Evolutionary conservation across 495 filamentous ascomycete species (phyloP), one percentile per base, ranked within the genome.

Genomic region (Penicillium samsonianum): DNA sequence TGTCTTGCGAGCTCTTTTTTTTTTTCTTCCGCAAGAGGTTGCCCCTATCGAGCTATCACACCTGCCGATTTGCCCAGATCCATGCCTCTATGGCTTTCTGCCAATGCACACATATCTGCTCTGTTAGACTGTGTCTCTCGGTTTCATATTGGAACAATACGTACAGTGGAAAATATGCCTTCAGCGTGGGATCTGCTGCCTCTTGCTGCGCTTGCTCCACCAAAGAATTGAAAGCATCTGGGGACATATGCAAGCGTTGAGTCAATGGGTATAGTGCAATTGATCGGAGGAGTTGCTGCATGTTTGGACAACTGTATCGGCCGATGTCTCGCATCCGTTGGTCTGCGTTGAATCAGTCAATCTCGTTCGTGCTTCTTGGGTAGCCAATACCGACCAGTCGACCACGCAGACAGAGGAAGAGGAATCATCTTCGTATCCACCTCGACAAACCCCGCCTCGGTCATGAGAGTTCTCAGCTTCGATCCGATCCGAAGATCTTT

Each of bases 121-220:
- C 25, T 23, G 65, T 71, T 55, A 72, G 69, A 23, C 42, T 28
- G 5, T 44, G 25, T 38, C 14, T 23, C 11, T 17, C 30, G 2
- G 2, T 26, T 11, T 40, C 0, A 8, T 17, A 9, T 50, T 17
- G 11, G 42, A 12, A 11, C 46, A 23, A 35, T 7, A 80, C 87
- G 73, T 68, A 91, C 85, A 91, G 68, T 41, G 87, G 88, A 58
- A 91, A 90, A 68, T 92, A 92, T 54, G 88, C 83, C 77, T 87
- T 92, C 59, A 87, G 75, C 30, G 76, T 77, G 43, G 73, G 78
- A 54, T 87, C 83, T 35, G 80, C 80, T 23, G 88, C 86, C 62
- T 95, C 90, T 55, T 73, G 68, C 53, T 84, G 81, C 25, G 90
- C 88, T 59, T 83, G 80, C 35, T 81, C 82, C 22, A 91, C 78